phyloP scores from a whole-genome alignment of 495 filamentous ascomycete genomes.

The Lichenothelia convexa region DNA sequence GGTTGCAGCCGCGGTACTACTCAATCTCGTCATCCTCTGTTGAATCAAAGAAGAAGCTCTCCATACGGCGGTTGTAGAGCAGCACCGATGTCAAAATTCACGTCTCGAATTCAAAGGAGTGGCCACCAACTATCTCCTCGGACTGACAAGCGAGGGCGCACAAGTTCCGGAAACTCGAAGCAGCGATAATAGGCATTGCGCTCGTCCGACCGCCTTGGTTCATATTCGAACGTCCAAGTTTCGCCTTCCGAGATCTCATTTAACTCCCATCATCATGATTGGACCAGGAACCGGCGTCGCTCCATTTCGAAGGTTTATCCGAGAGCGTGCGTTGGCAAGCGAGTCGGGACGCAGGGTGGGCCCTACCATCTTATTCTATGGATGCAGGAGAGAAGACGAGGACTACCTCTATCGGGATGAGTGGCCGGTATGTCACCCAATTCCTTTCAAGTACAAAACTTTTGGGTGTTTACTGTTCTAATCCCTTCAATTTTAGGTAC shows the following conservation, averaged over 20 bases:
- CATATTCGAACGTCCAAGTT: constrained; percentile 22
- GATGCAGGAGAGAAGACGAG: constrained; percentile 8
- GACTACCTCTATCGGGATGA: constrained; percentile 13
- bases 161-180: neutral
- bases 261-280: constrained; percentile 36
- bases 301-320: constrained; percentile 19
- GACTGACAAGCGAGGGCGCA: neutral
- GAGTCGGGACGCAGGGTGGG: constrained; percentile 6
- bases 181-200: no score
- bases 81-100: neutral
- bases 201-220: neutral
- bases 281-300: constrained; percentile 16
- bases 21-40: constrained; percentile 13
- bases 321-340: constrained; percentile 14
- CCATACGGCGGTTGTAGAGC: constrained; percentile 5
- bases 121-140: constrained; percentile 6
- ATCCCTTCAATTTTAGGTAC: constrained; percentile 6
- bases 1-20: constrained; percentile 9
- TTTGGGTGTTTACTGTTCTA: constrained; percentile 13
- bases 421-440: neutral
- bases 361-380: constrained; percentile 16
- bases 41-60: constrained; percentile 2
- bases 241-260: constrained; percentile 40
- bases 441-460: constrained; percentile 2
- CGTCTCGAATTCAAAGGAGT: constrained; percentile 2